Evolutionary conservation across 345 rosid species (phyloP).

Genomic region (Bruguiera parviflora): DNA sequence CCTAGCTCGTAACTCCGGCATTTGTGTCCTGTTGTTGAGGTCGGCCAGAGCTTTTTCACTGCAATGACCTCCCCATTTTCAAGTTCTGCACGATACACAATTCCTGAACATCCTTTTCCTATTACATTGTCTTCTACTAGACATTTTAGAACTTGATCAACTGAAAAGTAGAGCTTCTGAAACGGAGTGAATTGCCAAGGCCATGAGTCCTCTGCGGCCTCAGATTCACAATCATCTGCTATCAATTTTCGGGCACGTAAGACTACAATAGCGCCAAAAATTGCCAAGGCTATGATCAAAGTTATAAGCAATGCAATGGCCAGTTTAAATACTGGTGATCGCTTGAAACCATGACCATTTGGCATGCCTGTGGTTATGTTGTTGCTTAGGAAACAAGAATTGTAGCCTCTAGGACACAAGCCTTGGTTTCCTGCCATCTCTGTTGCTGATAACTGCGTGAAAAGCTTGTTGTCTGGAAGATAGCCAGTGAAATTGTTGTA

Average conservation of each 20-base stretch:
- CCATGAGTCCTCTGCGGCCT: slow-evolving; percentile 60
- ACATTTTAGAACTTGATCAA: slow-evolving; percentile 74
- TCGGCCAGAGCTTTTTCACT: slow-evolving; percentile 92
- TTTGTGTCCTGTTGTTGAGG: slow-evolving; percentile 38
- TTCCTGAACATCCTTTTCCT: slow-evolving; percentile 90
- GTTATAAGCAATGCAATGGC: slow-evolving; percentile 64
- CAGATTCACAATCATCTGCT: slow-evolving; percentile 59
- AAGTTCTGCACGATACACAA: slow-evolving; percentile 87
- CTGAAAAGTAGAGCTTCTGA: slow-evolving; percentile 85
- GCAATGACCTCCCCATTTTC: slow-evolving; percentile 82
- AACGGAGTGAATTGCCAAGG: slow-evolving; percentile 96
- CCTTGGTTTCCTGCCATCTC: slow-evolving; percentile 61
- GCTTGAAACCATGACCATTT: slow-evolving; percentile 21
- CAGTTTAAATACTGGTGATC: slow-evolving; percentile 56
- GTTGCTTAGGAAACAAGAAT: slow-evolving; percentile 56
- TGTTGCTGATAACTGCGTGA: slow-evolving; percentile 53
- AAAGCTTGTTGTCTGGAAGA: slow-evolving; percentile 84
- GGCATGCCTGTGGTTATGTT: slow-evolving; percentile 31
- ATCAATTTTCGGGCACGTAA: slow-evolving; percentile 47
- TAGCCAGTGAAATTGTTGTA: slow-evolving; percentile 76
- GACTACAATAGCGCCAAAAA: slow-evolving; percentile 64
- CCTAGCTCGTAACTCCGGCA: slow-evolving; percentile 38
- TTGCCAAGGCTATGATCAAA: slow-evolving; percentile 58
- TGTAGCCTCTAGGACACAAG: slow-evolving; percentile 54
- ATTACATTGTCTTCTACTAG: slow-evolving; percentile 76